Base-by-base conservation (phyloP, 2,329 filamentous ascomycete genomes). In the Penicillium hesseltinei region DNA sequence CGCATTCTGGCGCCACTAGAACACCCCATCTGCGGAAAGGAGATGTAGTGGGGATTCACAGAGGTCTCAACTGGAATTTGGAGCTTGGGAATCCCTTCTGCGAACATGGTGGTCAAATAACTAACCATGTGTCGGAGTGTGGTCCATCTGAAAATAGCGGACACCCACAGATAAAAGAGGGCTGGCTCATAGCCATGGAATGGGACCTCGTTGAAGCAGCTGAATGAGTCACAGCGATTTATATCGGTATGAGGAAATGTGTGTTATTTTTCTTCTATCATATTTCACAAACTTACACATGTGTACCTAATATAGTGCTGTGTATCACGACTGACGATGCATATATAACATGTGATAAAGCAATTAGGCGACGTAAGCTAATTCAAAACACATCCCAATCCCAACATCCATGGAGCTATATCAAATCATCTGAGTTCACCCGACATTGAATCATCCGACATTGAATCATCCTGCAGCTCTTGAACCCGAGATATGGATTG, bases 111-210 rank as follows among this genome's bases (percentile, higher is more conserved):
- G 17, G 11, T 8, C 21, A 27, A 13, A 8, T 21, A 15, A 13
- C 10, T 35, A 8, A 5, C 9, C 6, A 49, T 3, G 23, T 23
- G 0, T n/a, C 49, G 23, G 40, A 46, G 9, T 21, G n/a, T 5
- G 48, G 40, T 15, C 17, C 10, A 13, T 6, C 21, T 33, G 31
- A 25, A 27, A 33, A 42, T 39, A 27, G 25, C 9, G 31, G 15
- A 8, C 8, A 25, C 10, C 8, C 19, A 17, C 38, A 45, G 8
- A 17, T 5, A 4, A 38, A 61, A 33, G 63, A 66, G 29, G 65
- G 56, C 27, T 77, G 75, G 73, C 59, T 73, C 15, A 68, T 77
- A 23, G 69, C 67, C 23, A 69, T 75, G 65, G 73, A 77, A 58
- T 78, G 75, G 75, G 73, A 76, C 57, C 43, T 77, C n/a, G 29